Evolutionary conservation across 495 filamentous ascomycete genomes (phyloP).

Genomic region (Antarctomyces pellizariae): DNA sequence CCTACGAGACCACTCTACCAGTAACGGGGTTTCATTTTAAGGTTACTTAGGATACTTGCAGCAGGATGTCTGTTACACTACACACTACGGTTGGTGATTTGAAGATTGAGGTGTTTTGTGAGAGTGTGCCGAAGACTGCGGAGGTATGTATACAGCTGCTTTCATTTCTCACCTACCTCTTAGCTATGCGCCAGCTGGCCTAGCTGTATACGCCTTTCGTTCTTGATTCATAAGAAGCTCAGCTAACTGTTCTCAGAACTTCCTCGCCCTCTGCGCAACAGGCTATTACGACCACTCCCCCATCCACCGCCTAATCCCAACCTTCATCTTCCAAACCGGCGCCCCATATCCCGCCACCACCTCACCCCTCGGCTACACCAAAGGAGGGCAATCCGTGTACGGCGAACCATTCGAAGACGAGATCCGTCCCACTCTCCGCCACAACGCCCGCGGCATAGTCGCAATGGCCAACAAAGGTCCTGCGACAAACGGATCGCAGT

Average conservation of each 20-base stretch:
- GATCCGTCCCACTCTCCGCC: constrained; percentile 61
- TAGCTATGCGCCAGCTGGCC: constrained; percentile 1
- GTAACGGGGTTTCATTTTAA: no score
- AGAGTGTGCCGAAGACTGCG: constrained; percentile 75
- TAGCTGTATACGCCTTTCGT: background rate
- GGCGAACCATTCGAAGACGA: constrained; percentile 76
- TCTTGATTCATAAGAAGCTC: constrained; percentile 1
- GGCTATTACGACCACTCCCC: constrained; percentile 67
- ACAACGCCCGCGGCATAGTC: constrained; percentile 69
- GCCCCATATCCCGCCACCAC: no score
- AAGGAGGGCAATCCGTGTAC: constrained; percentile 70
- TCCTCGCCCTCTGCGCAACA: constrained; percentile 83
- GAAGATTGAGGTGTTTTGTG: constrained; percentile 93
- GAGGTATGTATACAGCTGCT: constrained; percentile 28
- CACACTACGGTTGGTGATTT: constrained; percentile 80
- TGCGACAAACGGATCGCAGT: constrained; percentile 80
- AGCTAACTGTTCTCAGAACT: constrained; percentile 37
- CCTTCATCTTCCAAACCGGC: constrained; percentile 85
- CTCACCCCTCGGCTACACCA: constrained; percentile 39
- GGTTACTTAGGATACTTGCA: no score
- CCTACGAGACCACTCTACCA: no score
- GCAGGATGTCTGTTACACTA: constrained; percentile 41
- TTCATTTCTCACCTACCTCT: background rate
- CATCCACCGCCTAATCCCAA: constrained; percentile 77
- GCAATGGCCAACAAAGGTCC: constrained; percentile 87